Evolutionary conservation across 495 filamentous ascomycete genomes (phyloP).

Genomic region (Penicillium paxilli): DNA sequence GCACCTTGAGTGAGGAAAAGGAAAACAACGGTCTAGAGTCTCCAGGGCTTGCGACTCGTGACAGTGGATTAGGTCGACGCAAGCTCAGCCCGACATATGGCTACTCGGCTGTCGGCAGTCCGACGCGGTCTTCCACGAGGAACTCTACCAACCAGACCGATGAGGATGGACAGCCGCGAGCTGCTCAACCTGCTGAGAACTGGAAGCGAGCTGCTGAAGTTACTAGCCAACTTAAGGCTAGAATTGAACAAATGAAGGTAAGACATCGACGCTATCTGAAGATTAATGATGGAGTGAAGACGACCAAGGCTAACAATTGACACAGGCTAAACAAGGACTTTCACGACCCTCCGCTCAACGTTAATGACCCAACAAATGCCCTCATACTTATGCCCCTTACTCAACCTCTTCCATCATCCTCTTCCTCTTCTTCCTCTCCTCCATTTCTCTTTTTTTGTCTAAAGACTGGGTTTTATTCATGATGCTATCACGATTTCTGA

Average conservation of each 20-base stretch:
- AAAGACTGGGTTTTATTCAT: slow-evolving; percentile 16
- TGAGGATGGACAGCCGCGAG: slow-evolving; percentile 36
- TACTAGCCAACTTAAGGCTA: slow-evolving; percentile 91
- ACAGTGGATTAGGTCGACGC: slow-evolving; percentile 39
- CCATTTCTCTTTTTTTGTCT: slow-evolving; percentile 15
- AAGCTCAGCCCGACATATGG: slow-evolving; percentile 48
- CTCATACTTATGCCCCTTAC: slow-evolving; percentile 17
- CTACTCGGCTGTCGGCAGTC: slow-evolving; percentile 59
- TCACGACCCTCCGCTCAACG: slow-evolving; percentile 40
- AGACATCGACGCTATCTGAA: slow-evolving; percentile 16
- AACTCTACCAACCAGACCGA: slow-evolving; percentile 36
- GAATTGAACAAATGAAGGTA: slow-evolving; percentile 90
- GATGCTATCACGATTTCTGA: slow-evolving; percentile 9
- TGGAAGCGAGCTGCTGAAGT: slow-evolving; percentile 99
- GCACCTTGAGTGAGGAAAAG: slow-evolving; percentile 77
- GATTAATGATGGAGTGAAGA: background rate
- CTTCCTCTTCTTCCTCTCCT: slow-evolving; percentile 3
- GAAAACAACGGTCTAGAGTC: slow-evolving; percentile 60
- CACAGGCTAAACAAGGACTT: slow-evolving; percentile 46
- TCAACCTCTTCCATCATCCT: background rate
- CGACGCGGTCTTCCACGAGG: slow-evolving; percentile 46
- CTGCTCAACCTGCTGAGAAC: slow-evolving; percentile 73
- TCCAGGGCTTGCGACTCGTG: slow-evolving; percentile 34
- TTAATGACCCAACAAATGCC: slow-evolving; percentile 36
- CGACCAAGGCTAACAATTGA: background rate